Base-by-base conservation (phyloP, 2,329 filamentous ascomycete genomes). In the Monosporascus sp. region DNA sequence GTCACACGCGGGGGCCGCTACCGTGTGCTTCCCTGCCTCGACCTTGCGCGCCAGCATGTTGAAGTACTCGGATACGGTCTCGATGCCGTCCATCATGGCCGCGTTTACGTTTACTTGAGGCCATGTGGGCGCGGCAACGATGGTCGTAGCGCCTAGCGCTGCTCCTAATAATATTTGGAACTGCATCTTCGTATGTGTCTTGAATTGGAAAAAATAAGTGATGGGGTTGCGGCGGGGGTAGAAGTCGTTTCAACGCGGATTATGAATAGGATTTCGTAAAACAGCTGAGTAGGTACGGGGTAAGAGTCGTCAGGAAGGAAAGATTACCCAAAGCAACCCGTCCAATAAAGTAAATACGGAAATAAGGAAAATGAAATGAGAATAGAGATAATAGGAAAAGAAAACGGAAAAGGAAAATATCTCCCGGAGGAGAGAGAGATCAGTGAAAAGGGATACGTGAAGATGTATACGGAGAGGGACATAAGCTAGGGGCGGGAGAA, bases 21-120 rank as follows among this genome's bases (percentile, higher is more conserved):
- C 57, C 55, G 75, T 72, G 14, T 65, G 56, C 63, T 73, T 78
- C 51, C 73, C 74, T 27, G 72, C 68, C 62, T 80, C 73, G 45
- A 82, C 74, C 67, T 83, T 85, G 51, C 68, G 57, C 27, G 81
- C 81, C 55, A 86, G 66, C 60, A 81, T 68, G 65, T 81, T 80
- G 72, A 86, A 86, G 71, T 85, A 86, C 41, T 76, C 74, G 27
- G 82, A 79, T 50, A 86, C 65, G n/a, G 75, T 69, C 15, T 75
- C 70, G 53, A 79, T 61, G 20, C 71, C 71, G 44, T 70, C 70
- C 22, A 75, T 69, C 46, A 71, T 66, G 52, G 67, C 66, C 35
- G 74, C 64, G 51, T 70, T 65, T 59, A 70, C 56, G 58, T 74
- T 74, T 57, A 77, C 63, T 11, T 70, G 64, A 9, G 79, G 80